Conservation (phyloP, 140 eudicot species). For the Bidens hawaiensis region DNA sequence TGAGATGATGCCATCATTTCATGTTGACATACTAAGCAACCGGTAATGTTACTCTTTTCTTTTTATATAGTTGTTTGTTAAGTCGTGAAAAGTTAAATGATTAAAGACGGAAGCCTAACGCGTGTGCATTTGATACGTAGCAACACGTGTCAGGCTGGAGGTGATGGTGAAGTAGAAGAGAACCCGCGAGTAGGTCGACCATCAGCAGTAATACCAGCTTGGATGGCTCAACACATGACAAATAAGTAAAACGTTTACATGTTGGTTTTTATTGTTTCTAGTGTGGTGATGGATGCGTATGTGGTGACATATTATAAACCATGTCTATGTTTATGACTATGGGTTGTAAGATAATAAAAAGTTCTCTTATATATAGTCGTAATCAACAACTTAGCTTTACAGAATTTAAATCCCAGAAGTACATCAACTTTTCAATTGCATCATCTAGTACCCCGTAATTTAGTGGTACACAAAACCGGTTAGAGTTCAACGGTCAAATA, state of each 20-base stretch:
- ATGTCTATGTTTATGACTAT: background rate
- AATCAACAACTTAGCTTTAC: no score
- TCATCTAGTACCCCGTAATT: no score
- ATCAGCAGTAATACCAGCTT: slow-evolving; percentile 25
- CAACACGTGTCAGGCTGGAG: slow-evolving; percentile 9
- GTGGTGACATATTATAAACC: background rate
- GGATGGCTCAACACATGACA: slow-evolving; percentile 35
- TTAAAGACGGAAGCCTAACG: background rate
- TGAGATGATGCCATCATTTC: slow-evolving; percentile 21
- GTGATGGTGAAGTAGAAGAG: slow-evolving; percentile 34
- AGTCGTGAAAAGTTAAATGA: background rate
- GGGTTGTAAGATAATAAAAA: slow-evolving; percentile 1
- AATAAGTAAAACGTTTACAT: slow-evolving; percentile 12
- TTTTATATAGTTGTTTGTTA: background rate
- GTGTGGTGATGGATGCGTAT: background rate
- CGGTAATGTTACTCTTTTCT: slow-evolving; percentile 16
- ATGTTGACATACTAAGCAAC: slow-evolving; percentile 11
- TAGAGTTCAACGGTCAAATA: no score
- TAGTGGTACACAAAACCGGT: no score
- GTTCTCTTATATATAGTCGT: no score
- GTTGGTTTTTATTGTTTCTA: background rate
- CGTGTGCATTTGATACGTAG: slow-evolving; percentile 3
- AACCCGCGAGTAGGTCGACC: slow-evolving; percentile 26
- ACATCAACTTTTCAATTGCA: no score
- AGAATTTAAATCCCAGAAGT: no score